These are phyloP conservation scores for Hypoxylon sp. DNA, from an alignment of 2,329 filamentous ascomycete genomes.

Conservation along the genomic window DNA sequence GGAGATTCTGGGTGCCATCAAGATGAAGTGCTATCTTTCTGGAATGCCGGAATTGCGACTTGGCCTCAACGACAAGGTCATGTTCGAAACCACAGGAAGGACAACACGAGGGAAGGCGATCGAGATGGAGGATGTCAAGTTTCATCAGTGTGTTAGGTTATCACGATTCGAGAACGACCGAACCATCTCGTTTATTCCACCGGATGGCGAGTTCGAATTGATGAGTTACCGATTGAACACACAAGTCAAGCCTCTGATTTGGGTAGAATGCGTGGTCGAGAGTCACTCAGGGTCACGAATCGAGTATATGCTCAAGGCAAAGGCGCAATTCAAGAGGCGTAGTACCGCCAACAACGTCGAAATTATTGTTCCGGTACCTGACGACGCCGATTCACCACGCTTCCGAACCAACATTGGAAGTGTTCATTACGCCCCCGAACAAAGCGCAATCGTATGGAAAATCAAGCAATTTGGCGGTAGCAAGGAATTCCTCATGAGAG, in stretches of 20 bases:
- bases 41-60: slow-evolving; percentile 97
- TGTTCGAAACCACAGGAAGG: slow-evolving; percentile 97
- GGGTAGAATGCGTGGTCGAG: slow-evolving; percentile 98
- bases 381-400: slow-evolving; percentile 93
- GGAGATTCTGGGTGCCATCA: slow-evolving; percentile 95
- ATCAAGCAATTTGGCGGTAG: slow-evolving; percentile 99
- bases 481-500: slow-evolving; percentile 98
- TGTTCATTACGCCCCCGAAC: slow-evolving; percentile 97
- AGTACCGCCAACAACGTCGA: slow-evolving; percentile 99
- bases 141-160: slow-evolving; percentile 96
- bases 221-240: slow-evolving; percentile 99
- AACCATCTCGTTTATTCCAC: slow-evolving; percentile 98
- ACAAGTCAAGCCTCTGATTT: slow-evolving; percentile 97
- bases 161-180: slow-evolving; percentile 98
- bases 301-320: slow-evolving; percentile 99
- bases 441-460: slow-evolving; percentile 98
- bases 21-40: slow-evolving; percentile 99
- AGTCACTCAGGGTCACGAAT: slow-evolving; percentile 94
- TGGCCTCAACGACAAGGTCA: slow-evolving; percentile 97
- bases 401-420: slow-evolving; percentile 98
- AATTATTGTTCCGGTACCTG: slow-evolving; percentile 95
- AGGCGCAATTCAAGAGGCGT: slow-evolving; percentile 96
- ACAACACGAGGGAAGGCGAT: slow-evolving; percentile 96
- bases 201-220: slow-evolving; percentile 97
- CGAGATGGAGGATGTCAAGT: slow-evolving; percentile 99